Conservation (phyloP, 2,329 filamentous ascomycete species). For the Leptoxyphium fumago region DNA sequence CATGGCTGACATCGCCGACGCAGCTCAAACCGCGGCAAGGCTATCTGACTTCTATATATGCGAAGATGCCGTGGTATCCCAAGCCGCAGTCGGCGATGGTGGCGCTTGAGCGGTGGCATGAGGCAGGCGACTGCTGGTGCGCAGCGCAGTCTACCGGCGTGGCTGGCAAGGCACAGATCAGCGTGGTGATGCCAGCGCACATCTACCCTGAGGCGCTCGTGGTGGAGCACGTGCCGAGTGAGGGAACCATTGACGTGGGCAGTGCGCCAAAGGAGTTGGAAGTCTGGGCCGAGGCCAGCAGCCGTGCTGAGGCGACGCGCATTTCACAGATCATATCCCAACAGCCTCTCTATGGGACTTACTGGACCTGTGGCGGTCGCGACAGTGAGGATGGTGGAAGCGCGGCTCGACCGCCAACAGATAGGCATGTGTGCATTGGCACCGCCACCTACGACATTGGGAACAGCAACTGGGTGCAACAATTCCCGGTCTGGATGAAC, state of each 20-base stretch:
- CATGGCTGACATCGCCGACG: slow-evolving; percentile 43
- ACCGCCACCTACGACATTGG: slow-evolving; percentile 27
- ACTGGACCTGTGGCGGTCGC: slow-evolving; percentile 5
- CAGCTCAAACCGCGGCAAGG: slow-evolving; percentile 18
- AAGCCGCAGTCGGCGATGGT: slow-evolving; percentile 17
- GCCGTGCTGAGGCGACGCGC: slow-evolving; percentile 6
- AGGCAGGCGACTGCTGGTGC: slow-evolving; percentile 83
- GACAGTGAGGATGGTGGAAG: not conserved
- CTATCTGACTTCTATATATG: slow-evolving; percentile 5
- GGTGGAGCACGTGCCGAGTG: slow-evolving; percentile 32
- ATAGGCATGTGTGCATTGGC: slow-evolving; percentile 26
- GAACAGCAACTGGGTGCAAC: slow-evolving; percentile 27
- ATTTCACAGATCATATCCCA: slow-evolving; percentile 8
- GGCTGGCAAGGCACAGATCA: slow-evolving; percentile 47
- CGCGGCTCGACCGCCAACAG: slow-evolving; percentile 7
- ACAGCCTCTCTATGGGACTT: slow-evolving; percentile 5
- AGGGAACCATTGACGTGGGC: slow-evolving; percentile 23
- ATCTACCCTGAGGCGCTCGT: slow-evolving; percentile 27
- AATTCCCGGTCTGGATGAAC: slow-evolving; percentile 21
- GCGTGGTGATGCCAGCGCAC: slow-evolving; percentile 31
- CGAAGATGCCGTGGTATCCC: not conserved
- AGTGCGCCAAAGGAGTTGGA: slow-evolving; percentile 30
- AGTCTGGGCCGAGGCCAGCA: slow-evolving; percentile 27
- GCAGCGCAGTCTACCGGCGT: slow-evolving; percentile 33
- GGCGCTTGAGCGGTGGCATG: slow-evolving; percentile 56